A percentile compares a stretch with the other conserved stretches of the same genome.
Evolutionary conservation across 1,284 basidiomycete genomes (phyloP).

Genomic region (Sphaerobolus stellatus): DNA sequence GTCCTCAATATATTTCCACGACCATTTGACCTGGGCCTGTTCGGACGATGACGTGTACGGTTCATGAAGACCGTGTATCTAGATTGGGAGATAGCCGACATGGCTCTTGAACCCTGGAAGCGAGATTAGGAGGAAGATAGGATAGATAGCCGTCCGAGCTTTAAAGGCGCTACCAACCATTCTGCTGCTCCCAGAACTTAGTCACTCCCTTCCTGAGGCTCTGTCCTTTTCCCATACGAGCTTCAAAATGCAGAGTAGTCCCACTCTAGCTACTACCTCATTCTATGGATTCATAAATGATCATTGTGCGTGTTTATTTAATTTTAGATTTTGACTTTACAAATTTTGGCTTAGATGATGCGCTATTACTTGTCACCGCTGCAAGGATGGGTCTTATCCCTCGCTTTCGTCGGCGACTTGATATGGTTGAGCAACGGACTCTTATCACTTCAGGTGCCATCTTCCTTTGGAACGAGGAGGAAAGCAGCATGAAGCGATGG

Average conservation of each 20-base stretch:
- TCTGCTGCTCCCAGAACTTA: too few species aligned
- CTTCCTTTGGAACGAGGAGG: slow-evolving; percentile 80
- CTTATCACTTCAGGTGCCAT: slow-evolving; percentile 80
- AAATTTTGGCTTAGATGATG: slow-evolving; percentile 65
- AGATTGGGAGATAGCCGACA: too few species aligned
- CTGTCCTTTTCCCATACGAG: too few species aligned
- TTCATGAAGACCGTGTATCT: too few species aligned
- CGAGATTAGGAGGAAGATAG: too few species aligned
- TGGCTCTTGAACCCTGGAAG: too few species aligned
- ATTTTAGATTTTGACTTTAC: background rate
- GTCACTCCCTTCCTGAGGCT: too few species aligned
- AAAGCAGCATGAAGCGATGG: slow-evolving; percentile 84
- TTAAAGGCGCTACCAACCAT: too few species aligned
- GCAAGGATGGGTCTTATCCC: slow-evolving; percentile 71
- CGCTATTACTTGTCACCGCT: slow-evolving; percentile 75
- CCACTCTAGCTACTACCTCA: slow-evolving; percentile 1
- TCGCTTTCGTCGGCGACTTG: slow-evolving; percentile 73
- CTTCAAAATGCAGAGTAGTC: background rate
- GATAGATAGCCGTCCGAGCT: too few species aligned
- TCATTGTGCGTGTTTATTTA: slow-evolving; percentile 5
- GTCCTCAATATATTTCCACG: too few species aligned
- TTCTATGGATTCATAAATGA: slow-evolving; percentile 9
- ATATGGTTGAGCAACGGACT: slow-evolving; percentile 68
- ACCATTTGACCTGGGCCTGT: too few species aligned
- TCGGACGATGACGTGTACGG: too few species aligned